These are phyloP conservation scores for baker's yeast (Saccharomyces cerevisiae) DNA, from an alignment of 805 yeast species.

Conservation along the genomic window DNA sequence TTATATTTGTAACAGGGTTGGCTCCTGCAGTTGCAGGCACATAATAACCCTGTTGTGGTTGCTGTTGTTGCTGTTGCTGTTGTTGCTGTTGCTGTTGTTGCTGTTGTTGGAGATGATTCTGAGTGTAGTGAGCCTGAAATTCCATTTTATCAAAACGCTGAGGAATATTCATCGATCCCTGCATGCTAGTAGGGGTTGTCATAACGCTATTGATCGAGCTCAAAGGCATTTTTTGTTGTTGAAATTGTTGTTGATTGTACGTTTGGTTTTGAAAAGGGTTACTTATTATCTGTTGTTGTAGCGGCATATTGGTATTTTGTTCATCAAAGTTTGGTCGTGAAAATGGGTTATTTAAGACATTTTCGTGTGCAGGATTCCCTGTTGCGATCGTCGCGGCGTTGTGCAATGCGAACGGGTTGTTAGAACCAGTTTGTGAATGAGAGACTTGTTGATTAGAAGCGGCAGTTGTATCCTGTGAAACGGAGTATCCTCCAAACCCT, in stretches of 20 bases:
- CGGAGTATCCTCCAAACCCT: slow-evolving; percentile 50
- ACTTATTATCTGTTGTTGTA: slow-evolving; percentile 1
- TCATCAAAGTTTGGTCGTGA: slow-evolving; percentile 9
- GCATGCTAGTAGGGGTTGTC: neutral
- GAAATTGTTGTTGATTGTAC: slow-evolving; percentile 1
- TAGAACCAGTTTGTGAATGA: slow-evolving; percentile 25
- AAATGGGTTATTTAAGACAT: slow-evolving; percentile 8
- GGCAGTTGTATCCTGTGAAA: slow-evolving; percentile 15
- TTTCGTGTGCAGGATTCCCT: slow-evolving; percentile 7
- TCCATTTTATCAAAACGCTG: slow-evolving; percentile 1
- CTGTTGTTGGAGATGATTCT: slow-evolving; percentile 8
- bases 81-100: slow-evolving; percentile 10
- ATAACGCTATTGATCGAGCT: neutral
- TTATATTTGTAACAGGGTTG: neutral
- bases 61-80: slow-evolving; percentile 5
- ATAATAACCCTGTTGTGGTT: neutral
- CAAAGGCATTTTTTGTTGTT: neutral
- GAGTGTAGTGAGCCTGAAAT: neutral
- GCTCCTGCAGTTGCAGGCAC: neutral
- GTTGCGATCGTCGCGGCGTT: slow-evolving; percentile 17
- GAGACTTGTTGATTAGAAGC: slow-evolving; percentile 4
- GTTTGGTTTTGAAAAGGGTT: slow-evolving; percentile 1
- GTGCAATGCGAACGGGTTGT: slow-evolving; percentile 34
- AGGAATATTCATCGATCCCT: neutral
- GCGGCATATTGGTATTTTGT: slow-evolving; percentile 1